These are phyloP conservation scores for Carex cristatella DNA, from an alignment of 176 grass and related monocot species.

Conservation along the genomic window DNA sequence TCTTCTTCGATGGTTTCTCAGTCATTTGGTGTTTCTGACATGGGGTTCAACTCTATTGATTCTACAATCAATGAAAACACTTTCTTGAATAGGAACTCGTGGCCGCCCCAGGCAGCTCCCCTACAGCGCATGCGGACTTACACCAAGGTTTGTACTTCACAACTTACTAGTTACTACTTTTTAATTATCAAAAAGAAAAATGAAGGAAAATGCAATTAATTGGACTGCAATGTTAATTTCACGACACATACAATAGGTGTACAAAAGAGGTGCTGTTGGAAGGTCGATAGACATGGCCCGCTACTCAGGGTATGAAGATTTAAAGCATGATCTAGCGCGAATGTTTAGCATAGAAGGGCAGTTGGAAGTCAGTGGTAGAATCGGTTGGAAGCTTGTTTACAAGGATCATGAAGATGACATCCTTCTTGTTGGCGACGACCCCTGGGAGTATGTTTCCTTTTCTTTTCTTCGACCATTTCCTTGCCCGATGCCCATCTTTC, in stretches of 20 bases:
- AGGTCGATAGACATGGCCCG: conserved; percentile 82
- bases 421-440: conserved; percentile 89
- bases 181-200: not conserved
- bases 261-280: conserved; percentile 95
- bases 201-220: not conserved
- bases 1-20: conserved; percentile 98
- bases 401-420: conserved; percentile 91
- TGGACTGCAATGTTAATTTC: not conserved
- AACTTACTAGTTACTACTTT: not conserved
- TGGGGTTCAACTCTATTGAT: conserved; percentile 96
- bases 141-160: conserved; percentile 69
- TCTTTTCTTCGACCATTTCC: not conserved
- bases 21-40: conserved; percentile 83
- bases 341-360: conserved; percentile 99
- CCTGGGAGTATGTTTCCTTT: conserved; percentile 88
- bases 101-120: conserved; percentile 38
- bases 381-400: conserved; percentile 99
- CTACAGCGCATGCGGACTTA: conserved; percentile 79
- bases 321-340: conserved; percentile 87
- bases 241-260: conserved; percentile 49
- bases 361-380: conserved; percentile 80
- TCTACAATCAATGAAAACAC: conserved; percentile 74
- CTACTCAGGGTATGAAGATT: conserved; percentile 78
- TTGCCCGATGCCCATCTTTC: not conserved
- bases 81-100: conserved; percentile 79